Evolutionary conservation across 176 grass and related monocot species (phyloP).

Genomic region (Carex kokanica): DNA sequence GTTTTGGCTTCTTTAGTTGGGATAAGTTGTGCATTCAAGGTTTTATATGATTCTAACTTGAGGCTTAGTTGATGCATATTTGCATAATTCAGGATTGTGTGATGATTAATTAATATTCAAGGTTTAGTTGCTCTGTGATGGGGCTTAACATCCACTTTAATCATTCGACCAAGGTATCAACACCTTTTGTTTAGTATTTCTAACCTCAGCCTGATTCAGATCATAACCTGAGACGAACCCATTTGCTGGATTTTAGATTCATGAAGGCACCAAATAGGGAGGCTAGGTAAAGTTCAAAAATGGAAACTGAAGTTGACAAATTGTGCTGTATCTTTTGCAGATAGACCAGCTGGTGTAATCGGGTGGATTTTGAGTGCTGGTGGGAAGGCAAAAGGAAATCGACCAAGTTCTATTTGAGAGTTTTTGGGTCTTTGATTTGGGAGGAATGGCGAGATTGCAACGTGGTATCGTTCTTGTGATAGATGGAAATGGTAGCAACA

Average conservation of each 20-base stretch:
- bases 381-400: too few species aligned
- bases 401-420: too few species aligned
- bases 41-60: neutral
- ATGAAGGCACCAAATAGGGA: neutral
- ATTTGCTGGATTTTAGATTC: too few species aligned
- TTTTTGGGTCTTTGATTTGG: too few species aligned
- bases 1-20: neutral
- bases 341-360: too few species aligned
- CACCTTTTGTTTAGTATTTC: neutral
- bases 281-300: neutral
- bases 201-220: too few species aligned
- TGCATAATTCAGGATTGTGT: neutral
- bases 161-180: neutral
- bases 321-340: too few species aligned
- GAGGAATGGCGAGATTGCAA: too few species aligned
- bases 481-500: too few species aligned
- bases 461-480: too few species aligned
- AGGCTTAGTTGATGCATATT: neutral
- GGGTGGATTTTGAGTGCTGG: too few species aligned
- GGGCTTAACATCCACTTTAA: neutral
- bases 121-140: neutral
- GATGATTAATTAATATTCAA: neutral
- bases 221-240: too few species aligned
- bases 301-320: neutral
- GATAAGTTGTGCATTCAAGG: neutral